A percentile compares a stretch with the other conserved stretches of the same genome.
These are phyloP conservation scores for Orbilia oligospora DNA, from an alignment of 2,329 filamentous ascomycete genomes.

Conservation along the genomic window DNA sequence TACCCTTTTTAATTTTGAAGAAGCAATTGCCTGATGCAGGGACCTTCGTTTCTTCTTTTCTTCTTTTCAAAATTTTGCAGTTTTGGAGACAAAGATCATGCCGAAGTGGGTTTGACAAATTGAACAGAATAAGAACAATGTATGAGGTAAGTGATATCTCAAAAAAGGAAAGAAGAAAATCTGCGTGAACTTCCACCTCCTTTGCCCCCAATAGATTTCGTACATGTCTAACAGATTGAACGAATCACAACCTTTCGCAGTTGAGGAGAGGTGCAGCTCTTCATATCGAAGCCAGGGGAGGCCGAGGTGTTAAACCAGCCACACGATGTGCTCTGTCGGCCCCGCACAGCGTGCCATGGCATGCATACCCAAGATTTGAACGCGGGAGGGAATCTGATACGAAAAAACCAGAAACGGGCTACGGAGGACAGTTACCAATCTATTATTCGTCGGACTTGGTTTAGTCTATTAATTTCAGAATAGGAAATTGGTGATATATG, in stretches of 20 bases:
- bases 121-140: background rate
- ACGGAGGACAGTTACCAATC: conserved; percentile 15
- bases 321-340: conserved; percentile 2
- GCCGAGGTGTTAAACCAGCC: conserved; percentile 31
- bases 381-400: conserved; percentile 6
- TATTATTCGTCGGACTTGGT: background rate
- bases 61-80: too few species aligned
- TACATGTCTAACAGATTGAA: conserved; percentile 13
- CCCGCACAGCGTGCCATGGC: conserved; percentile 17
- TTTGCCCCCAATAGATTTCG: background rate
- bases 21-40: conserved; percentile 11
- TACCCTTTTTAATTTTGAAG: too few species aligned
- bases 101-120: background rate
- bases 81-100: background rate
- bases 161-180: background rate
- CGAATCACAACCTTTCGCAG: conserved; percentile 25
- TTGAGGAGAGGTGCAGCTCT: conserved; percentile 9
- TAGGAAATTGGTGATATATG: background rate
- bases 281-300: conserved; percentile 25
- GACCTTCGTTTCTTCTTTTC: too few species aligned
- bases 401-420: conserved; percentile 29
- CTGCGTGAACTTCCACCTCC: conserved; percentile 5
- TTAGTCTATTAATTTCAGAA: background rate
- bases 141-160: background rate
- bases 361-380: conserved; percentile 26